A percentile compares a stretch with the other conserved stretches of the same genome.
Conservation (phyloP, 257 asterid species). For the Gardenia jasminoides region DNA sequence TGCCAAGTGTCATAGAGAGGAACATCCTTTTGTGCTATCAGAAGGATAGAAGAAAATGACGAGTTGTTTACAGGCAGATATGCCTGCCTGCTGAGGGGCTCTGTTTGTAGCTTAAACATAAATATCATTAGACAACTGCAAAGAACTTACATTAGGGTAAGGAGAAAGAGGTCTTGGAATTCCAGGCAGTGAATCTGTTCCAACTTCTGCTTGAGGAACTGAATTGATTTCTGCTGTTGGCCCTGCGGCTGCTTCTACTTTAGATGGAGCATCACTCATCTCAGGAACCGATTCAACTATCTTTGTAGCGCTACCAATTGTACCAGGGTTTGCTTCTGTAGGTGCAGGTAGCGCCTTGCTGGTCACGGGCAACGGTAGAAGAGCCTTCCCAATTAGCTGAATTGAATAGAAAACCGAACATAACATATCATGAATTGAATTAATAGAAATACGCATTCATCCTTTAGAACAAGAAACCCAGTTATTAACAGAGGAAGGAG, state of each 20-base stretch:
- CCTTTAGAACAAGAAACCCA: neutral
- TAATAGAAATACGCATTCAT: neutral
- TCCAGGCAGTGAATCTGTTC: constrained; percentile 44
- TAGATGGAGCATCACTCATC: constrained; percentile 28
- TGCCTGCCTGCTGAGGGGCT: neutral
- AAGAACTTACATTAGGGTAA: constrained; percentile 68
- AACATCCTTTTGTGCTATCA: neutral
- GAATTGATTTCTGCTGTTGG: constrained; percentile 58
- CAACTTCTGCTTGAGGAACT: constrained; percentile 49
- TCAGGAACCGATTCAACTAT: constrained; percentile 40
- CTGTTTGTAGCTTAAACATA: neutral
- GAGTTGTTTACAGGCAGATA: neutral
- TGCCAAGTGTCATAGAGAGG: too few species aligned
- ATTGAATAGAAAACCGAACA: constrained; percentile 9
- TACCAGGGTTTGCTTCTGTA: constrained; percentile 34
- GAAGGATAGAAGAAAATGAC: neutral
- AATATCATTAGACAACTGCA: neutral
- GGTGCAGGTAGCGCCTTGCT: constrained; percentile 68
- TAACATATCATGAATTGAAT: neutral
- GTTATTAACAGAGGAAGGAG: neutral
- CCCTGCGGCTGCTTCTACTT: constrained; percentile 41
- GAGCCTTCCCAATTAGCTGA: constrained; percentile 88
- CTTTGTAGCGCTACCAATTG: constrained; percentile 17
- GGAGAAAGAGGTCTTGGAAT: constrained; percentile 75
- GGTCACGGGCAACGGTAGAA: constrained; percentile 53